phyloP scores from a whole-genome alignment of 1,284 basidiomycete genomes.

The Boletellus deceptivus region DNA sequence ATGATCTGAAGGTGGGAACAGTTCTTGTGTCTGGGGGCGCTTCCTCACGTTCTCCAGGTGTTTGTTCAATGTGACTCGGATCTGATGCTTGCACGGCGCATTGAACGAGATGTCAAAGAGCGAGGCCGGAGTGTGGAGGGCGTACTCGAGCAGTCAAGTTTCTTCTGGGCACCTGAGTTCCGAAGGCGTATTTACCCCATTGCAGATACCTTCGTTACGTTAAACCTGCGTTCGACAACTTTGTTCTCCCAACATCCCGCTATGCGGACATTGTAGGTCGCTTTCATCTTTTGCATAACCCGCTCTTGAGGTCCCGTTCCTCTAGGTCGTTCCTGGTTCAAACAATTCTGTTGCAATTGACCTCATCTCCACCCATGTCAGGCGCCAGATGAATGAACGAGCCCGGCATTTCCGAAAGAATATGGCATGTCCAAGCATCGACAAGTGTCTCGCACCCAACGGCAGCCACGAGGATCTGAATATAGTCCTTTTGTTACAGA shows the following conservation, averaged over 20 bases:
- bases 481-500: constrained; percentile 73
- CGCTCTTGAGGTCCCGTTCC: background rate
- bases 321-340: constrained; percentile 86
- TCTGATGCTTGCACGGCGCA: constrained; percentile 93
- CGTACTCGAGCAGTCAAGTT: constrained; percentile 79
- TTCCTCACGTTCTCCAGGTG: constrained; percentile 43
- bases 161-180: background rate
- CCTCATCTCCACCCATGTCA: constrained; percentile 89
- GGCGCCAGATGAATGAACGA: constrained; percentile 79
- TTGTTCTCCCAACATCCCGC: constrained; percentile 85
- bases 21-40: background rate
- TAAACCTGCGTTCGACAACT: constrained; percentile 92
- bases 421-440: constrained; percentile 50
- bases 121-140: constrained; percentile 85
- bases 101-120: constrained; percentile 86
- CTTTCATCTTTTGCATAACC: background rate
- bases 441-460: constrained; percentile 35
- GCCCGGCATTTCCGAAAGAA: constrained; percentile 72
- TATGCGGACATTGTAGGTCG: constrained; percentile 82
- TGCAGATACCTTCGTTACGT: constrained; percentile 85
- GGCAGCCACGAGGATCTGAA: constrained; percentile 46
- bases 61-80: constrained; percentile 93
- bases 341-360: constrained; percentile 92
- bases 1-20: constrained; percentile 82
- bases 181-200: constrained; percentile 10